A percentile compares a stretch with the other conserved stretches of the same genome.
phyloP scores from a whole-genome alignment of 106 monocot genomes.

The Triglochin maritima region DNA sequence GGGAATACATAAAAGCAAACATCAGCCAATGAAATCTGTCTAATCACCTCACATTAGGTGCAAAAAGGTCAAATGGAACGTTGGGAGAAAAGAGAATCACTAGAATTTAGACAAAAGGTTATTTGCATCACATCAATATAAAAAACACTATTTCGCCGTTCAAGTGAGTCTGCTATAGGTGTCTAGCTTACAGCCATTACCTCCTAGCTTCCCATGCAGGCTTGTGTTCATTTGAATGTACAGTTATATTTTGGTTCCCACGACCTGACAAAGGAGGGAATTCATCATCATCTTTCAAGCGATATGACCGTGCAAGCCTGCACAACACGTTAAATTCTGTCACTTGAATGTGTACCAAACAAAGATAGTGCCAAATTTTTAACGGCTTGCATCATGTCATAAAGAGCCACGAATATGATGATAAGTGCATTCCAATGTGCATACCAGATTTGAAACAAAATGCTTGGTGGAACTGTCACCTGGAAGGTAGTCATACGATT shows the following conservation, averaged over 20 bases:
- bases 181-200: background rate
- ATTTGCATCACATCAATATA: background rate
- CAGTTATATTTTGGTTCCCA: background rate
- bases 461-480: background rate
- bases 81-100: background rate
- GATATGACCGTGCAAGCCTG: constrained; percentile 27
- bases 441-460: too few species aligned
- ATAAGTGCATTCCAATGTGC: background rate
- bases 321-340: background rate
- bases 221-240: constrained; percentile 2
- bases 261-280: constrained; percentile 41
- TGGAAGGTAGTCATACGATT: too few species aligned
- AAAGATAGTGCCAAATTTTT: too few species aligned
- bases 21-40: constrained; percentile 3
- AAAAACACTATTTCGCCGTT: background rate
- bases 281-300: constrained; percentile 43
- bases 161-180: background rate
- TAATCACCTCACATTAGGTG: constrained; percentile 1
- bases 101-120: constrained; percentile 15
- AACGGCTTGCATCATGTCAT: too few species aligned
- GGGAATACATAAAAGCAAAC: background rate
- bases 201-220: background rate
- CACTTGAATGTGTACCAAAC: too few species aligned
- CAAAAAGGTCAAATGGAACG: background rate
- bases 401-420: background rate